Percentiles rank a stretch among this genome's conserved stretches.
Conservation (phyloP, 305 asterid species). For the Solanum hybrid region DNA sequence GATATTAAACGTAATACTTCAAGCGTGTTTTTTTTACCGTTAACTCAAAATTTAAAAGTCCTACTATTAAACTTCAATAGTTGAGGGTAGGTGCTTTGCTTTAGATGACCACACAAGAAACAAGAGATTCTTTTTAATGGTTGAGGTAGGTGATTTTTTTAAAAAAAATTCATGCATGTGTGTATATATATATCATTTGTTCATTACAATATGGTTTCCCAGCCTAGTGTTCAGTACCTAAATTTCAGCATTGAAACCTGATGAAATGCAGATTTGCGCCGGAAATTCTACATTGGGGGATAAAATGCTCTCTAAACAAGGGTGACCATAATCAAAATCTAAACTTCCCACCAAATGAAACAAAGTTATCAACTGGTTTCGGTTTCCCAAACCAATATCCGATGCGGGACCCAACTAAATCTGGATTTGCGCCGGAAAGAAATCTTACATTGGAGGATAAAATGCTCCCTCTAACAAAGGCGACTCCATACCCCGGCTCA, state of each 20-base stretch:
- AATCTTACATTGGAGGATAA: neutral
- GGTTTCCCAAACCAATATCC: neutral
- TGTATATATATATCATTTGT: no score
- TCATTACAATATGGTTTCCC: neutral
- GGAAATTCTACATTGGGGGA: neutral
- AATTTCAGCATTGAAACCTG: neutral
- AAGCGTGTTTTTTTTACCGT: neutral
- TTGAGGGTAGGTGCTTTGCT: no score
- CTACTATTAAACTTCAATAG: no score
- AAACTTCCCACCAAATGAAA: neutral
- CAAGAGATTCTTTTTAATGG: no score
- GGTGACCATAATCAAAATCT: neutral
- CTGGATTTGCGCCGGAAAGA: neutral
- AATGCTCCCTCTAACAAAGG: neutral
- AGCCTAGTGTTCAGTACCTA: neutral
- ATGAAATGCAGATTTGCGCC: neutral
- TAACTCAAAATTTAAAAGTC: no score
- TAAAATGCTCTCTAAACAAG: neutral
- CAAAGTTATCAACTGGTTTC: neutral
- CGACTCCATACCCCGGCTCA: neutral
- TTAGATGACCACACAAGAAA: no score
- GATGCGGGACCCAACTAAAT: neutral
- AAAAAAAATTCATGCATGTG: no score
- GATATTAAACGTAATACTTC: neutral
- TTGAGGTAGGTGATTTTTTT: no score